These are phyloP conservation scores for Colletotrichum sp. DNA, from an alignment of 2,329 filamentous ascomycete genomes.

Conservation along the genomic window DNA sequence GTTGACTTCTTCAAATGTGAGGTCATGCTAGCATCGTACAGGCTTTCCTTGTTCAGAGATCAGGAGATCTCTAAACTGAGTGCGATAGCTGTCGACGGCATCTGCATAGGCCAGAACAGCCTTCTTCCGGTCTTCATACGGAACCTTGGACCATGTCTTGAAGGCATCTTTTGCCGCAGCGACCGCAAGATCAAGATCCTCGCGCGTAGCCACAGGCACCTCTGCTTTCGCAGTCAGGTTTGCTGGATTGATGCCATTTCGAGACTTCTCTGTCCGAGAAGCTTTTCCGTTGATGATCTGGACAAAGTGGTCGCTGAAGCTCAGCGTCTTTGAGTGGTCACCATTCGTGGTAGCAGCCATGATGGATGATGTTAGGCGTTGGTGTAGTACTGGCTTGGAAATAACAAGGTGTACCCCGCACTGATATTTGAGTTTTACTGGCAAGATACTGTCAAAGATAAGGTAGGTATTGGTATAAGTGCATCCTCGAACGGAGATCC, in stretches of 20 bases:
- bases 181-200: not conserved
- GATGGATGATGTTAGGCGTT: not conserved
- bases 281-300: constrained; percentile 40
- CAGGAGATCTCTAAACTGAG: constrained; percentile 27
- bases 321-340: not conserved
- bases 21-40: not conserved
- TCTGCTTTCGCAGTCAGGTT: not conserved
- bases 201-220: not conserved
- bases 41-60: constrained; percentile 30
- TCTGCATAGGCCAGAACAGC: constrained; percentile 29
- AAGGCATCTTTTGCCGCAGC: not conserved
- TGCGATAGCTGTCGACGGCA: constrained; percentile 23
- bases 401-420: not conserved
- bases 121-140: constrained; percentile 26
- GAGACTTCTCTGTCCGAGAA: not conserved
- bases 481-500: not conserved
- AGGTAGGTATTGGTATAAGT: not conserved
- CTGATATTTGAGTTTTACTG: not conserved
- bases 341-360: not conserved
- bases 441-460: not conserved
- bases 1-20: not conserved
- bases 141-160: constrained; percentile 30
- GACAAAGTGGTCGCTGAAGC: not conserved
- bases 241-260: not conserved
- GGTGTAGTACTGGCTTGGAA: not conserved